A percentile compares a stretch with the other conserved stretches of the same genome.
These are phyloP conservation scores for Ophiostoma fasciatum DNA, from an alignment of 2,329 filamentous ascomycete genomes.

Conservation along the genomic window DNA sequence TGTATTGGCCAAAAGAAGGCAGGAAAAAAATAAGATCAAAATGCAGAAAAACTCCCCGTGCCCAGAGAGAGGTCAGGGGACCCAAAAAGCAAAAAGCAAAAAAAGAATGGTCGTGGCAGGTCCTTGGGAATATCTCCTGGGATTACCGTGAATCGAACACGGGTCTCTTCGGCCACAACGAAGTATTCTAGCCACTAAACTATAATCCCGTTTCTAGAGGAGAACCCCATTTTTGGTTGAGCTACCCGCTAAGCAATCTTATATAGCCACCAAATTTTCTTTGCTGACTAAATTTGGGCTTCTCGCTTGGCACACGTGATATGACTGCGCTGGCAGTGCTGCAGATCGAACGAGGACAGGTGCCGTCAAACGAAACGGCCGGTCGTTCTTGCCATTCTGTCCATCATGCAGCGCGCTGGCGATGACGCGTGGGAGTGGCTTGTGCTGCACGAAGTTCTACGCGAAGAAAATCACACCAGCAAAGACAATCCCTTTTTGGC, in stretches of 20 bases:
- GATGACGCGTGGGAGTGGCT: too few relatives aligned
- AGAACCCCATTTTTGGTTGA: constrained; percentile 4
- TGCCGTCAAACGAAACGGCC: too few relatives aligned
- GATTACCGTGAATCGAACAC: constrained; percentile 10
- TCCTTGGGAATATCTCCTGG: constrained; percentile 3
- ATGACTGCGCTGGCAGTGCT: too few relatives aligned
- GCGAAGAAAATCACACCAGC: too few relatives aligned
- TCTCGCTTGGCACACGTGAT: too few relatives aligned
- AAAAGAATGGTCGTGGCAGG: constrained; percentile 2
- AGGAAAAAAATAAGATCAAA: neutral
- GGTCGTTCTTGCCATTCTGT: too few relatives aligned
- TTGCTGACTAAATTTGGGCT: too few relatives aligned
- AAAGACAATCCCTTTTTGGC: too few relatives aligned
- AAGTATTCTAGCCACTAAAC: constrained; percentile 13
- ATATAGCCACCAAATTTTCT: too few relatives aligned
- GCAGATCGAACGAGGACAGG: too few relatives aligned
- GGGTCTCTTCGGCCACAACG: constrained; percentile 12
- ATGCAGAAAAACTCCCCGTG: neutral
- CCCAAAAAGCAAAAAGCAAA: neutral
- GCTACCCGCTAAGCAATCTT: neutral
- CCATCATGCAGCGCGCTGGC: too few relatives aligned
- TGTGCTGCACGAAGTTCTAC: too few relatives aligned
- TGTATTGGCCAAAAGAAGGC: neutral
- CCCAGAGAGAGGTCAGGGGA: neutral
- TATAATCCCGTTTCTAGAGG: constrained; percentile 11